Conservation (phyloP, 306 rosid genomes). For the Crataegus laevigata region DNA sequence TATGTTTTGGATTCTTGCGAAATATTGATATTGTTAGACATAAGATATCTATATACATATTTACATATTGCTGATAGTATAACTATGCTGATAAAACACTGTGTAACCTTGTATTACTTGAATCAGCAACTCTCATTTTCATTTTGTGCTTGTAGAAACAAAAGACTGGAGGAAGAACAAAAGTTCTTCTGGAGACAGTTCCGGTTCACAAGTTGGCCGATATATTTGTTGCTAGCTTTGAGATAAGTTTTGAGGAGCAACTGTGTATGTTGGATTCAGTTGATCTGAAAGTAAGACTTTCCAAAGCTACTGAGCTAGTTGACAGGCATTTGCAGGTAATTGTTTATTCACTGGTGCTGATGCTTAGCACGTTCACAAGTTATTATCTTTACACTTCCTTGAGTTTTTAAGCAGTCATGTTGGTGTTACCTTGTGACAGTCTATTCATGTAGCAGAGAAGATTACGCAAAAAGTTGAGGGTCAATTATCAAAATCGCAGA, state of each 20-base stretch:
- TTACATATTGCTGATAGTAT: background rate
- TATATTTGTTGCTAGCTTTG: constrained; percentile 98
- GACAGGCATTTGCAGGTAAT: constrained; percentile 95
- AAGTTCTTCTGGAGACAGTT: constrained; percentile 92
- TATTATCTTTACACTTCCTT: constrained; percentile 7
- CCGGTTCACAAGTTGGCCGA: constrained; percentile 97
- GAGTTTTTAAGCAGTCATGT: constrained; percentile 15
- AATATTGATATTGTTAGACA: background rate
- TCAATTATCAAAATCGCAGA: constrained; percentile 93
- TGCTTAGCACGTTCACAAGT: background rate
- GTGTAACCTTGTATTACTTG: background rate
- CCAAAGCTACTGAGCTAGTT: constrained; percentile 93
- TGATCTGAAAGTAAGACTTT: constrained; percentile 87
- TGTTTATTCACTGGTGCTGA: background rate
- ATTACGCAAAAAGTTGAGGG: constrained; percentile 99
- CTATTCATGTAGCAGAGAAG: constrained; percentile 98
- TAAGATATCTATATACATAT: background rate
- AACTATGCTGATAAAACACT: background rate
- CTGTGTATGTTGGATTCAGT: constrained; percentile 88
- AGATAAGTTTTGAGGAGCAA: constrained; percentile 97
- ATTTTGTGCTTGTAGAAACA: constrained; percentile 61
- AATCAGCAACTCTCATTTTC: constrained; percentile 10
- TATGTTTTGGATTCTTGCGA: background rate
- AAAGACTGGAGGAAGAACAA: constrained; percentile 93
- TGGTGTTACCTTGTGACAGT: constrained; percentile 46